phyloP scores from a whole-genome alignment of 2,329 filamentous ascomycete species.

The Cadophora gregata region DNA sequence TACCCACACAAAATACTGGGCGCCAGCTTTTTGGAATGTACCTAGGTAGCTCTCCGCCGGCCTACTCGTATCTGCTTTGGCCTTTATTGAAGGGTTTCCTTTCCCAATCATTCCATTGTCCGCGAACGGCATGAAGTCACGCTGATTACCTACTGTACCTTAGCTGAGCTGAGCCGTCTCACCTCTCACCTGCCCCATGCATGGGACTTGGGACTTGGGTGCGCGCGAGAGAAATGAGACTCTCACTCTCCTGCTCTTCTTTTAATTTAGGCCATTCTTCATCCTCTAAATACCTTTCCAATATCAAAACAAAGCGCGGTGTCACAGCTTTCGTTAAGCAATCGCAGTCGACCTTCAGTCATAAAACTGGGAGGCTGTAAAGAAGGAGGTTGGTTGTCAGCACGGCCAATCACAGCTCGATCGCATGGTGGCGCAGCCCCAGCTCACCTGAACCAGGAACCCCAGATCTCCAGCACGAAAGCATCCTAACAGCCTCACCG shows the following conservation, averaged over 20 bases:
- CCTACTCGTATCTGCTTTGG: no score
- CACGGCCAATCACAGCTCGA: constrained; percentile 13
- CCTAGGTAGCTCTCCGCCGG: no score
- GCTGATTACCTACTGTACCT: constrained; percentile 10
- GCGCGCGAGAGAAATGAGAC: not conserved
- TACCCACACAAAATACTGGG: not conserved
- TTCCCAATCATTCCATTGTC: not conserved
- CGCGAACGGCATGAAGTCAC: constrained; percentile 3
- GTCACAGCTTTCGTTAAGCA: not conserved
- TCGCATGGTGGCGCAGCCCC: constrained; percentile 20
- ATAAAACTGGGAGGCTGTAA: constrained; percentile 13
- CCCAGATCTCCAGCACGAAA: constrained; percentile 1
- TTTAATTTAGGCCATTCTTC: not conserved
- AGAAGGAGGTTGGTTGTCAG: constrained; percentile 12
- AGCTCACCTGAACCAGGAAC: constrained; percentile 16
- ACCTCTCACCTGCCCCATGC: constrained; percentile 14
- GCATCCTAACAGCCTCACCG: constrained; percentile 17
- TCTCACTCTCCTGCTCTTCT: not conserved
- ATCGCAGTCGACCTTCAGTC: not conserved
- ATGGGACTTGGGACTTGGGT: not conserved
- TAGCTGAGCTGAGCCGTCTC: no score
- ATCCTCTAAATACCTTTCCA: not conserved
- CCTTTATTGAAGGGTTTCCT: not conserved
- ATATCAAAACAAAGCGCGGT: not conserved
- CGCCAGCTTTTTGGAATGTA: not conserved